Conservation (phyloP, 768 basidiomycete genomes). For the Mycena floridula region DNA sequence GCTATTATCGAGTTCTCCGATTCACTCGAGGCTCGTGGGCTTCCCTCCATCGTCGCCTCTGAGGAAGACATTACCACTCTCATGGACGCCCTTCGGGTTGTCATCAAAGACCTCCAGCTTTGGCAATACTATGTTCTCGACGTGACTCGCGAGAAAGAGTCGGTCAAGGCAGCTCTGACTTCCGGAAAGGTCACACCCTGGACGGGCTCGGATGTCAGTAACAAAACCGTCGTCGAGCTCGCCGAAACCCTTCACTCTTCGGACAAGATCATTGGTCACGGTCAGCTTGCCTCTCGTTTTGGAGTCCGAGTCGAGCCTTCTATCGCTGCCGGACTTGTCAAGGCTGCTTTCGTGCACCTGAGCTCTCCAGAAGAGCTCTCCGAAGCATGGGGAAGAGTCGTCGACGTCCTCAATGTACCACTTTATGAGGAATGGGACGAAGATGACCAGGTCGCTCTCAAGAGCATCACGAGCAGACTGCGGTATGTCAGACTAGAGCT, state of each 20-base stretch:
- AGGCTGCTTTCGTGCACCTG: slow-evolving; percentile 54
- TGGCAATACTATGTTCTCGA: slow-evolving; percentile 97
- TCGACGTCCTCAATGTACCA: slow-evolving; percentile 85
- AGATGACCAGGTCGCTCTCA: slow-evolving; percentile 70
- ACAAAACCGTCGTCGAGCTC: slow-evolving; percentile 58
- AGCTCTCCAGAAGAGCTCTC: slow-evolving; percentile 47
- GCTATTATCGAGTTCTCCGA: slow-evolving; percentile 79
- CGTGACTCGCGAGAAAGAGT: slow-evolving; percentile 52
- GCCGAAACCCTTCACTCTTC: slow-evolving; percentile 54
- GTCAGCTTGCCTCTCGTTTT: slow-evolving; percentile 58
- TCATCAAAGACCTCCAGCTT: slow-evolving; percentile 60
- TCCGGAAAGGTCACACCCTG: slow-evolving; percentile 45
- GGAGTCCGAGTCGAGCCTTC: slow-evolving; percentile 56
- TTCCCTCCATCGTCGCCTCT: slow-evolving; percentile 67
- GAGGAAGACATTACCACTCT: slow-evolving; percentile 64
- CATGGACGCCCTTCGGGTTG: slow-evolving; percentile 52
- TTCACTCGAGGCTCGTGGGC: slow-evolving; percentile 53
- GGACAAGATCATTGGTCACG: slow-evolving; percentile 53
- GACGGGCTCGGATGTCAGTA: slow-evolving; percentile 52
- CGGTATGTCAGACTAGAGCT: slow-evolving; percentile 78
- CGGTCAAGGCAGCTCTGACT: slow-evolving; percentile 49
- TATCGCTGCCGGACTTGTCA: slow-evolving; percentile 69
- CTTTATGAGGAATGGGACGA: slow-evolving; percentile 85
- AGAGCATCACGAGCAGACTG: slow-evolving; percentile 68
- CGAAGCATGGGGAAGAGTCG: slow-evolving; percentile 68